phyloP scores from a whole-genome alignment of 192 early-diverging fungal genomes.

The Coemansia sp. region DNA sequence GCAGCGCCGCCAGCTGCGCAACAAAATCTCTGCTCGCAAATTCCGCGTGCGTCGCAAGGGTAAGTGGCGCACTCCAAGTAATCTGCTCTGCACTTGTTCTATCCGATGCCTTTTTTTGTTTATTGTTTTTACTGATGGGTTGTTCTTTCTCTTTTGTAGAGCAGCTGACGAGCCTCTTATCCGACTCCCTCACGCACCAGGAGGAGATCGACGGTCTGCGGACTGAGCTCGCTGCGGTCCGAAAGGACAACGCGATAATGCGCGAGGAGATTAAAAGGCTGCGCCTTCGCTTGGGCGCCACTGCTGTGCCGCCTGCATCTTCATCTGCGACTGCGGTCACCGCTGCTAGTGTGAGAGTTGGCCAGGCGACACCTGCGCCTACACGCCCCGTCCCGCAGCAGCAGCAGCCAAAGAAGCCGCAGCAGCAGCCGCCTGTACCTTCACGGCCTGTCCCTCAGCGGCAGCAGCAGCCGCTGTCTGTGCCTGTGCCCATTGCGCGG shows the following conservation, averaged over 20 bases:
- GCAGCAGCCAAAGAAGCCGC: too few relatives aligned
- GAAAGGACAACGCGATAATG: constrained; percentile 42
- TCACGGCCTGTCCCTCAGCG: neutral
- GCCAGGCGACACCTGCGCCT: neutral
- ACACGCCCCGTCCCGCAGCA: neutral
- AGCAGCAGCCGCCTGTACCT: neutral
- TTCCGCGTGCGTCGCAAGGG: constrained; percentile 85
- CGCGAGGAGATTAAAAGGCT: constrained; percentile 45
- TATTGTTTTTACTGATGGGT: neutral
- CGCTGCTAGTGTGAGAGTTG: neutral
- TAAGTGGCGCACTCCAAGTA: constrained; percentile 18
- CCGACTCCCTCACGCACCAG: constrained; percentile 59
- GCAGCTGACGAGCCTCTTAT: constrained; percentile 66
- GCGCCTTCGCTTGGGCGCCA: constrained; percentile 20
- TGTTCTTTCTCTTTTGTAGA: constrained; percentile 36
- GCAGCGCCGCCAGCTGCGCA: constrained; percentile 81
- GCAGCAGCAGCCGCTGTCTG: too few relatives aligned
- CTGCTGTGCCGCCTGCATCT: neutral
- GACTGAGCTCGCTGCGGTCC: constrained; percentile 40
- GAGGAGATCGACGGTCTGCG: constrained; percentile 58
- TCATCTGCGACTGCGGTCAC: neutral
- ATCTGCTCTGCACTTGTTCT: neutral
- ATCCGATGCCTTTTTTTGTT: constrained; percentile 1
- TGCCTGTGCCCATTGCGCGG: too few relatives aligned
- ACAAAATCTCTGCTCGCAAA: constrained; percentile 86